Conservation (phyloP, 2,329 filamentous ascomycete species). For the Sclerotinia minor region DNA sequence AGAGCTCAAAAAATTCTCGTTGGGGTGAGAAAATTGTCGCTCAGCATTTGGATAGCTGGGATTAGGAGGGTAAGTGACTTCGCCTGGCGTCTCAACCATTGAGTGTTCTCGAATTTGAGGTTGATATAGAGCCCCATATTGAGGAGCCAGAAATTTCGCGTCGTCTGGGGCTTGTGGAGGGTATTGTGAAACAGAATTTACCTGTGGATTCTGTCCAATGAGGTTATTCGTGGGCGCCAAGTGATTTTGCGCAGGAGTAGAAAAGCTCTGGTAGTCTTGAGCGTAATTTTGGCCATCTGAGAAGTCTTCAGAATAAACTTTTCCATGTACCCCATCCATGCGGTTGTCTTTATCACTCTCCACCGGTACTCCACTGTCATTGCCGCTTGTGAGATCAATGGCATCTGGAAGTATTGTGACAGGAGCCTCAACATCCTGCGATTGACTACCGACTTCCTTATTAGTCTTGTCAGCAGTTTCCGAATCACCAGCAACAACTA, state of each 20-base stretch:
- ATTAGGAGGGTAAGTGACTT: neutral
- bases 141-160: neutral
- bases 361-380: rapidly evolving
- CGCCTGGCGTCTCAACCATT: no score
- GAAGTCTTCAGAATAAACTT: no score
- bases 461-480: rapidly evolving
- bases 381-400: neutral
- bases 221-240: no score
- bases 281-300: neutral
- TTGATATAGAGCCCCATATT: neutral
- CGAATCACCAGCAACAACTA: rapidly evolving
- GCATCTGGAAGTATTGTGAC: neutral
- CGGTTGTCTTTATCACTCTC: neutral
- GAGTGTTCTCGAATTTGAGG: neutral
- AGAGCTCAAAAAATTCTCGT: neutral
- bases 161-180: neutral
- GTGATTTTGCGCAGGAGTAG: no score
- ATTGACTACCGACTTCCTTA: neutral
- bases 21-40: neutral
- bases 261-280: neutral
- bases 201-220: rapidly evolving
- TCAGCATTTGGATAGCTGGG: neutral
- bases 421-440: neutral
- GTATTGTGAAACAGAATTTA: neutral
- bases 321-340: no score